Evolutionary conservation across 345 rosid species (phyloP).

Genomic region (Camelina neglecta): DNA sequence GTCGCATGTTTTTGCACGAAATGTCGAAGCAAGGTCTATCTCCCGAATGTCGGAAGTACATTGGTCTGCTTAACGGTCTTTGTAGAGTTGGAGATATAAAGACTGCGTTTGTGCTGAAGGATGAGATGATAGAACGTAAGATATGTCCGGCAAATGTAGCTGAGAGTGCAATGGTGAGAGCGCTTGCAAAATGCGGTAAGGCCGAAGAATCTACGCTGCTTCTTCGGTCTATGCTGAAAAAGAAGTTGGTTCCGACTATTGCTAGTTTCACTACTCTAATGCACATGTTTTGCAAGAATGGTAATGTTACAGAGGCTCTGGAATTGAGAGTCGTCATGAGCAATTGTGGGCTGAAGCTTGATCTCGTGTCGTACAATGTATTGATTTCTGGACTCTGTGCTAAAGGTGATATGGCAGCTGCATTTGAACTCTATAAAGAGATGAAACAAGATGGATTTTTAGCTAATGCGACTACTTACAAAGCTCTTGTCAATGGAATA

Average conservation of each 20-base stretch:
- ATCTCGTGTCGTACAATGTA: constrained; percentile 77
- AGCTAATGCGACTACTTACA: constrained; percentile 69
- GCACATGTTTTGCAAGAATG: constrained; percentile 64
- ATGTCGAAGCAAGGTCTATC: constrained; percentile 62
- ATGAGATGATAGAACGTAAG: constrained; percentile 64
- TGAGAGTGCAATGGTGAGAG: constrained; percentile 91
- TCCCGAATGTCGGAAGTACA: constrained; percentile 56
- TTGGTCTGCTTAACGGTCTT: constrained; percentile 63
- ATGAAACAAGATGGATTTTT: constrained; percentile 69
- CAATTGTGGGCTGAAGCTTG: constrained; percentile 61
- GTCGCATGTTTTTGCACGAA: constrained; percentile 57
- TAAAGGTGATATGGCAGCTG: constrained; percentile 55
- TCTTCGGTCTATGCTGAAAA: constrained; percentile 62
- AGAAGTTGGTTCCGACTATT: constrained; percentile 65
- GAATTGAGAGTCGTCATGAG: constrained; percentile 58
- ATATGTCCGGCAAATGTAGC: constrained; percentile 60
- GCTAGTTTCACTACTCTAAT: constrained; percentile 81
- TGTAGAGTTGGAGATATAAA: constrained; percentile 66
- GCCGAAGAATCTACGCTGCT: constrained; percentile 71
- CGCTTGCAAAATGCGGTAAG: constrained; percentile 78
- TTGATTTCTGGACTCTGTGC: constrained; percentile 71
- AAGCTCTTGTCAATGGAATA: constrained; percentile 59
- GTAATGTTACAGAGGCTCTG: constrained; percentile 58
- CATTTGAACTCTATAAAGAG: constrained; percentile 70
- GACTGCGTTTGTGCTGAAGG: constrained; percentile 67